phyloP scores from a whole-genome alignment of 2,329 filamentous ascomycete genomes.

The Torrubiella hemipterigena region DNA sequence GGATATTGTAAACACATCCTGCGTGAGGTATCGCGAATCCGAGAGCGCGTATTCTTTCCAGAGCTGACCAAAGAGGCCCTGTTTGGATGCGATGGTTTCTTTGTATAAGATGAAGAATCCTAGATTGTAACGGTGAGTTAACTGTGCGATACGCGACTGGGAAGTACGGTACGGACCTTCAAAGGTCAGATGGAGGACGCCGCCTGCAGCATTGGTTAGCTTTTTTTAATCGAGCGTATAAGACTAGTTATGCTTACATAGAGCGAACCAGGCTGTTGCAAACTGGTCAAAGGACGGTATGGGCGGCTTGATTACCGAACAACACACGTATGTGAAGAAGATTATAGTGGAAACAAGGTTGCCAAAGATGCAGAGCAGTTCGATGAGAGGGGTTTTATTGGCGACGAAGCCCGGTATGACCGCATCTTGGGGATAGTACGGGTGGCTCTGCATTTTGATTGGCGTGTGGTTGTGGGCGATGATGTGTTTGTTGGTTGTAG shows the following conservation, averaged over 20 bases:
- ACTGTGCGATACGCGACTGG: background rate
- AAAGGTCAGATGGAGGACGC: conserved; percentile 67
- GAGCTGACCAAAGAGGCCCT: conserved; percentile 68
- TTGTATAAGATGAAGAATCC: conserved; percentile 70
- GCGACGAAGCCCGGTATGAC: too few relatives aligned
- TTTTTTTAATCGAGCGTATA: background rate
- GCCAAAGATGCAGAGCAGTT: conserved; percentile 24
- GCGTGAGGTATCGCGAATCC: conserved; percentile 76
- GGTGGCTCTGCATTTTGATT: too few relatives aligned
- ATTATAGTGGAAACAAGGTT: conserved; percentile 20
- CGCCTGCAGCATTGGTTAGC: conserved; percentile 35
- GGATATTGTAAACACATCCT: conserved; percentile 74
- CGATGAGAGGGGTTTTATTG: too few relatives aligned
- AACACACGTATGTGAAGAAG: conserved; percentile 14
- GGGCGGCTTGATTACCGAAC: too few relatives aligned
- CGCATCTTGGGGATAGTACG: too few relatives aligned
- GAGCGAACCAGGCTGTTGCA: conserved; percentile 39
- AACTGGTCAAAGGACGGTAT: conserved; percentile 24
- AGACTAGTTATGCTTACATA: conserved; percentile 30
- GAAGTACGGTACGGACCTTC: conserved; percentile 45
- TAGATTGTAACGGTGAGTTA: conserved; percentile 13
- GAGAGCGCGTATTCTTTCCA: conserved; percentile 90
- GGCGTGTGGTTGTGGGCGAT: too few relatives aligned
- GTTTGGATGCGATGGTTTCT: conserved; percentile 48
- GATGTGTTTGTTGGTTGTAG: too few relatives aligned